A percentile compares a stretch with the other conserved stretches of the same genome.
phyloP scores from a whole-genome alignment of 2,329 filamentous ascomycete genomes.

The Tolypocladium guangdongense region DNA sequence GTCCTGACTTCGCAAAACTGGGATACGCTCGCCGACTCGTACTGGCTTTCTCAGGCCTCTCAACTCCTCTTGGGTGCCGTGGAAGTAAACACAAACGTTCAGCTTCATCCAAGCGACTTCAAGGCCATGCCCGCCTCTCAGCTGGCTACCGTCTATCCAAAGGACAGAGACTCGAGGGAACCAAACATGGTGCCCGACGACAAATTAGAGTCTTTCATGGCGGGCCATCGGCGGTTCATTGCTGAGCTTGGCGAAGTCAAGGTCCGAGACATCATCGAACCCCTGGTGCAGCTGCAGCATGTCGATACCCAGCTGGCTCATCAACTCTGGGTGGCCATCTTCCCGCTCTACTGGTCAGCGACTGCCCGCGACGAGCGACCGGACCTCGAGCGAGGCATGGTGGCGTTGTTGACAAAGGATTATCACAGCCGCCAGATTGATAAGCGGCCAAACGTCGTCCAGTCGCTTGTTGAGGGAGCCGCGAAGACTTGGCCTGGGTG shows the following conservation, averaged over 20 bases:
- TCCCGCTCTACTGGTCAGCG: conserved; percentile 89
- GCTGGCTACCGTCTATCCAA: conserved; percentile 61
- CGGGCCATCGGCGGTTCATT: conserved; percentile 72
- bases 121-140: conserved; percentile 62
- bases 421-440: conserved; percentile 92
- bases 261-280: conserved; percentile 79
- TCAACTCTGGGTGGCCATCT: conserved; percentile 81
- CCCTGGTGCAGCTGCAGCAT: conserved; percentile 85
- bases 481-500: conserved; percentile 77
- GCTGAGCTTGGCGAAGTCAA: conserved; percentile 76
- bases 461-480: conserved; percentile 80
- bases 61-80: conserved; percentile 86
- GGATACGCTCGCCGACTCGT: conserved; percentile 89
- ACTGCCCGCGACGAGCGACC: conserved; percentile 77
- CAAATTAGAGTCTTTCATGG: conserved; percentile 69
- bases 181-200: conserved; percentile 67
- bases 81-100: conserved; percentile 69
- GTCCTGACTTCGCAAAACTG: conserved; percentile 89
- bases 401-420: conserved; percentile 85
- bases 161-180: conserved; percentile 60
- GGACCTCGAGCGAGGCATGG: conserved; percentile 83
- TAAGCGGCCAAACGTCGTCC: conserved; percentile 88
- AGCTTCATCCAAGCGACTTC: conserved; percentile 77
- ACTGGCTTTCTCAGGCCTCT: conserved; percentile 92
- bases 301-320: conserved; percentile 72